Percentiles rank a stretch among this genome's conserved stretches.
These are phyloP conservation scores for Penicillium pulvis DNA, from an alignment of 495 filamentous ascomycete genomes.

Conservation along the genomic window DNA sequence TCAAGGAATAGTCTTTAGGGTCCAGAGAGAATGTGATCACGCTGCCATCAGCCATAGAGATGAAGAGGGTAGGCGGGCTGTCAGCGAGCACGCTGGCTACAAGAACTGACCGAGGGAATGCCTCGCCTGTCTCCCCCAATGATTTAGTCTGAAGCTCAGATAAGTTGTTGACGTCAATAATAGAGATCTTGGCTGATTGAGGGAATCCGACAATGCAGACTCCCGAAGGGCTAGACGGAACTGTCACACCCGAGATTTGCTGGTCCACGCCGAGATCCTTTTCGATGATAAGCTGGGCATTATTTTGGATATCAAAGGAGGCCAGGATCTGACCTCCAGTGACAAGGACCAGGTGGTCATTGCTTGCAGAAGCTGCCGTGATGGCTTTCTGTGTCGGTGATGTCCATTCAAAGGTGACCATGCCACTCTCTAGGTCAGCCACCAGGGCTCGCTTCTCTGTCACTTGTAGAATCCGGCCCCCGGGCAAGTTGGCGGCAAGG, in stretches of 20 bases:
- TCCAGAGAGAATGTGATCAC: conserved; percentile 85
- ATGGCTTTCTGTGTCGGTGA: conserved; percentile 61
- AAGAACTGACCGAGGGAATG: conserved; percentile 80
- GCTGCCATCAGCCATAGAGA: conserved; percentile 93
- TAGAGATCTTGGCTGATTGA: conserved; percentile 69
- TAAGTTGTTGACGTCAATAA: conserved; percentile 66
- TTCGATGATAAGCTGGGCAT: conserved; percentile 56
- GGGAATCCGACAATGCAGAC: conserved; percentile 84
- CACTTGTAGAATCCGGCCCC: conserved; percentile 73
- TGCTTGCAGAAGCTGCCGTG: conserved; percentile 75
- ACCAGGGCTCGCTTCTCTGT: conserved; percentile 64
- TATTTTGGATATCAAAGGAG: conserved; percentile 62
- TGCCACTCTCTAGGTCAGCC: conserved; percentile 68
- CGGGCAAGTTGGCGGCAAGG: conserved; percentile 62
- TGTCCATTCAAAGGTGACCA: conserved; percentile 68
- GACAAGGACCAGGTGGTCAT: conserved; percentile 67
- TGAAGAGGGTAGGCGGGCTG: conserved; percentile 73
- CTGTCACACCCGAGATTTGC: conserved; percentile 83
- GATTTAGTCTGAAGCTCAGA: conserved; percentile 63
- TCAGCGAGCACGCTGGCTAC: conserved; percentile 69
- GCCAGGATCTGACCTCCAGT: conserved; percentile 68
- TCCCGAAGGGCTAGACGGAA: conserved; percentile 49
- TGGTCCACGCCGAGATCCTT: conserved; percentile 63
- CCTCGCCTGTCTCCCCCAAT: conserved; percentile 57
- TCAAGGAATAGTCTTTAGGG: conserved; percentile 56